Evolutionary conservation across 495 filamentous ascomycete species (phyloP).

Genomic region (Penicillium desertorum): DNA sequence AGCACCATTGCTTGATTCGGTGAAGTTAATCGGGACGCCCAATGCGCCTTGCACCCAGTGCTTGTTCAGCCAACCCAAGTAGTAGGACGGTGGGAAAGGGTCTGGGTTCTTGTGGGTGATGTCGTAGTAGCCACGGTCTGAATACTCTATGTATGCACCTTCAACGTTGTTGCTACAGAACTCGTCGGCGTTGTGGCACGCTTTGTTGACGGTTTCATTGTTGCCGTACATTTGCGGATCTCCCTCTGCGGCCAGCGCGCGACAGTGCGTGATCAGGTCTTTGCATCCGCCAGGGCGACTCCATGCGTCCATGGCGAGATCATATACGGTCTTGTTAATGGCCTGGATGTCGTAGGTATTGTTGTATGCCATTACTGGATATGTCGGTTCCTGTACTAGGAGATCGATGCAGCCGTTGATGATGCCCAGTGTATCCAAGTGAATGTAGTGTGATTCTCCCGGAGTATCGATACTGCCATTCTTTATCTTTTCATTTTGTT

Average conservation of each 20-base stretch:
- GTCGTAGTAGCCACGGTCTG: constrained; percentile 61
- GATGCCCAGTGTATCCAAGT: constrained; percentile 51
- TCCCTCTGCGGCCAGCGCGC: constrained; percentile 33
- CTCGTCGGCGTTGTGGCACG: constrained; percentile 37
- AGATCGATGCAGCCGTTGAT: constrained; percentile 79
- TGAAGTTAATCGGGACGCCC: constrained; percentile 67
- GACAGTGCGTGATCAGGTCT: constrained; percentile 55
- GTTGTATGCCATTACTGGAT: constrained; percentile 65
- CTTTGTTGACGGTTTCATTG: constrained; percentile 43
- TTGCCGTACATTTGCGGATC: constrained; percentile 49
- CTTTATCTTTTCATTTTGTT: constrained; percentile 59
- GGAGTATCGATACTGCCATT: constrained; percentile 34
- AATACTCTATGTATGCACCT: constrained; percentile 30
- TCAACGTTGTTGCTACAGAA: constrained; percentile 44
- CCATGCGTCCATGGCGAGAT: constrained; percentile 48
- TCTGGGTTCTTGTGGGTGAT: constrained; percentile 53
- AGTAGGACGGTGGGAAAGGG: constrained; percentile 63
- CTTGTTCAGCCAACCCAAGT: constrained; percentile 63
- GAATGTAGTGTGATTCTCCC: constrained; percentile 39
- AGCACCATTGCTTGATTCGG: constrained; percentile 49
- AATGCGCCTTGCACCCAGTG: constrained; percentile 61
- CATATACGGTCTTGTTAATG: constrained; percentile 56
- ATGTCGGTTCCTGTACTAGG: constrained; percentile 63
- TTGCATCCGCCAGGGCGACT: constrained; percentile 59
- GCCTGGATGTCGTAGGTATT: constrained; percentile 74